phyloP scores from a whole-genome alignment of 352 stramenopile species.

The Phytophthora hybrid region DNA sequence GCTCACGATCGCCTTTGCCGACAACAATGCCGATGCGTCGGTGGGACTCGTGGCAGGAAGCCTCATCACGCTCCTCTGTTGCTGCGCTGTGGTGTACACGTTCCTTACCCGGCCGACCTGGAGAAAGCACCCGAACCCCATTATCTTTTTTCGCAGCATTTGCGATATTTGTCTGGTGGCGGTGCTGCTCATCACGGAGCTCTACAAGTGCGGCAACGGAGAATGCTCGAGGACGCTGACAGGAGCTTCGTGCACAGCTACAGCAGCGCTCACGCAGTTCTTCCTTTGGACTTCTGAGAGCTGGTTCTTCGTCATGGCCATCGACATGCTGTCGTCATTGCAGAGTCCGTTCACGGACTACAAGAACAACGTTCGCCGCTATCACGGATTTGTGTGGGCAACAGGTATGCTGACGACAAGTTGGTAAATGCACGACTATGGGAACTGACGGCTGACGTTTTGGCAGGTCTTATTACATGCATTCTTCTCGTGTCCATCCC shows the following conservation, averaged over 20 bases:
- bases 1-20: conserved; percentile 66
- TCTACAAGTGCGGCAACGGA: conserved; percentile 79
- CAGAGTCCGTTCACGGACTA: conserved; percentile 91
- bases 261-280: conserved; percentile 84
- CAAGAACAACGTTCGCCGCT: conserved; percentile 85
- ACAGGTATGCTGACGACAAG: conserved; percentile 47
- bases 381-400: conserved; percentile 86
- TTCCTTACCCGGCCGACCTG: conserved; percentile 81
- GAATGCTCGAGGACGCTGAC: conserved; percentile 49
- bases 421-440: background rate
- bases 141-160: conserved; percentile 88
- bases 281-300: conserved; percentile 90
- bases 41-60: conserved; percentile 80
- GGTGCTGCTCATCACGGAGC: conserved; percentile 78
- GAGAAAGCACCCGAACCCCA: conserved; percentile 89
- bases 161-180: conserved; percentile 85
- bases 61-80: conserved; percentile 83
- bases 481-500: conserved; percentile 79
- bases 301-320: conserved; percentile 92
- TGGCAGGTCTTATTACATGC: conserved; percentile 64
- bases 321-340: conserved; percentile 87
- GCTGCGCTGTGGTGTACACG: conserved; percentile 77
- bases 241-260: conserved; percentile 61
- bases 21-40: conserved; percentile 61
- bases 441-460: conserved; percentile 15